Evolutionary conservation across 495 filamentous ascomycete species (phyloP).

Genomic region (Rhypophila decipiens): DNA sequence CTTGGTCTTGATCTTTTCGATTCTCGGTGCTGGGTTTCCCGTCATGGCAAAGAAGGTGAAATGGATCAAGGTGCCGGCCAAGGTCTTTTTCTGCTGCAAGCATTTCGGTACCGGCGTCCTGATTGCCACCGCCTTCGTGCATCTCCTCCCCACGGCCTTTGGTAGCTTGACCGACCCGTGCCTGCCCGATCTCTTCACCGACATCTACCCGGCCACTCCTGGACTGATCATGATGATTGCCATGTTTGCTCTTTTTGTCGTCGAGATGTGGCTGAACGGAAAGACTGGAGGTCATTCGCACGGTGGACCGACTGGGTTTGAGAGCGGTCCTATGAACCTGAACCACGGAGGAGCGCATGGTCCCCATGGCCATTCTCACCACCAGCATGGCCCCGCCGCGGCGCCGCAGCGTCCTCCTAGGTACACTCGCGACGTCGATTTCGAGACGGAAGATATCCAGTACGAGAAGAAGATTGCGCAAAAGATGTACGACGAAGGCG

Average conservation of each 20-base stretch:
- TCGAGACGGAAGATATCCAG: constrained; percentile 27
- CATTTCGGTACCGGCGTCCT: constrained; percentile 69
- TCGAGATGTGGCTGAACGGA: constrained; percentile 50
- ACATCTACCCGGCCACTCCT: constrained; percentile 51
- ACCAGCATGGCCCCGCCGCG: neutral
- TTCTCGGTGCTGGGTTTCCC: constrained; percentile 46
- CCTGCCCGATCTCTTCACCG: constrained; percentile 50
- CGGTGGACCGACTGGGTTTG: constrained; percentile 41
- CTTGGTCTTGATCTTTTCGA: constrained; percentile 32
- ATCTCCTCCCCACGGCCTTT: constrained; percentile 55
- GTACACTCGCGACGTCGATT: constrained; percentile 20
- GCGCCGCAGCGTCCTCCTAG: constrained; percentile 20
- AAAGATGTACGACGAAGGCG: constrained; percentile 29
- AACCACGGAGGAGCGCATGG: too few relatives aligned
- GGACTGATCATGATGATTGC: constrained; percentile 55
- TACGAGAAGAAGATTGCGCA: constrained; percentile 38
- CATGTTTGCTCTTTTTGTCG: constrained; percentile 48
- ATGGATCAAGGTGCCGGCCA: constrained; percentile 47
- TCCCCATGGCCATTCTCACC: too few relatives aligned
- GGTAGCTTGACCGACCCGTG: constrained; percentile 51
- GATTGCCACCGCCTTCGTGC: constrained; percentile 63
- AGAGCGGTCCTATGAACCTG: constrained; percentile 13
- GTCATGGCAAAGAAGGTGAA: constrained; percentile 48
- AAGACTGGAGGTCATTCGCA: constrained; percentile 47
- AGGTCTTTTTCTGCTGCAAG: constrained; percentile 48